These are phyloP conservation scores for Albifimbria verrucaria DNA, from an alignment of 2,329 filamentous ascomycete species.

Conservation along the genomic window DNA sequence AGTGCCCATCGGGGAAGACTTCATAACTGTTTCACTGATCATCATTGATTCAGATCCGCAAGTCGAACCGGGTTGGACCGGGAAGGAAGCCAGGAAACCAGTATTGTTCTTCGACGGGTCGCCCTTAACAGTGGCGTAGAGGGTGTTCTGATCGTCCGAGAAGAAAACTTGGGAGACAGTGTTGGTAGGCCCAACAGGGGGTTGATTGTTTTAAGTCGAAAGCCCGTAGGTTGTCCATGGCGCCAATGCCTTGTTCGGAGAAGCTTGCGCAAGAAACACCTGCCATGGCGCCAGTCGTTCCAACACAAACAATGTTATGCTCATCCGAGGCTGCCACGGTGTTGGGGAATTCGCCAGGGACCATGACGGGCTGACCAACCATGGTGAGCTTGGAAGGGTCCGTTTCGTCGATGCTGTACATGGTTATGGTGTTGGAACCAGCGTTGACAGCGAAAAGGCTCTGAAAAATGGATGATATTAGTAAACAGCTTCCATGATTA, in stretches of 20 bases:
- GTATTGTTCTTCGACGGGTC: constrained; percentile 51
- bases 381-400: constrained; percentile 42
- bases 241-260: constrained; percentile 30
- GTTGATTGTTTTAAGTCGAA: constrained; percentile 54
- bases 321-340: constrained; percentile 45
- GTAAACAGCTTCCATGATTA: background rate
- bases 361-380: constrained; percentile 36
- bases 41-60: background rate
- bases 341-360: constrained; percentile 51
- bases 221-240: constrained; percentile 41
- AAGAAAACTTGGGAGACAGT: constrained; percentile 61
- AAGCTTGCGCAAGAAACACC: constrained; percentile 44
- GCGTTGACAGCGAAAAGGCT: constrained; percentile 51
- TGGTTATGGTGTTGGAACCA: constrained; percentile 48
- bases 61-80: constrained; percentile 28
- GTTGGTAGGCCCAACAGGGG: constrained; percentile 54
- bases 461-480: constrained; percentile 24
- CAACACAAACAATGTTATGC: constrained; percentile 43
- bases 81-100: constrained; percentile 52
- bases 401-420: constrained; percentile 39
- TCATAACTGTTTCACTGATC: constrained; percentile 22
- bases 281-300: constrained; percentile 37
- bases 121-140: constrained; percentile 60
- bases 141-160: constrained; percentile 45
- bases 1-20: constrained; percentile 50